Percentiles rank a stretch among this genome's conserved stretches.
These are phyloP conservation scores for Backusella macrospora DNA, from an alignment of 192 early-diverging fungal species.

Conservation along the genomic window DNA sequence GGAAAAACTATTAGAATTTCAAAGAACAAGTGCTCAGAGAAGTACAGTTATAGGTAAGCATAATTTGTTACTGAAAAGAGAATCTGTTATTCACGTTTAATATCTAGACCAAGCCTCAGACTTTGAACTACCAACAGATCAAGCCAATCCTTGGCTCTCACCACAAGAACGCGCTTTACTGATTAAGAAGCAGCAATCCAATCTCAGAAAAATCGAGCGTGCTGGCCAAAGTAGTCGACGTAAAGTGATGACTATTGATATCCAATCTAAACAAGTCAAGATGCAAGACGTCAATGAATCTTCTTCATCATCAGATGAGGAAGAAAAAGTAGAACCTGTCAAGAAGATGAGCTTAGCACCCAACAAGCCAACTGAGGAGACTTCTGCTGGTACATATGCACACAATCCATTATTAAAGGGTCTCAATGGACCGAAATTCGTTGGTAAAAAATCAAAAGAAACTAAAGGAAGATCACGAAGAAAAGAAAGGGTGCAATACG, in stretches of 20 bases:
- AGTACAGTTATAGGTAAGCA: constrained; percentile 43
- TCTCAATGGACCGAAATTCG: constrained; percentile 24
- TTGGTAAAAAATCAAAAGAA: constrained; percentile 21
- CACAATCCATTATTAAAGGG: constrained; percentile 40
- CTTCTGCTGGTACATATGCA: constrained; percentile 41
- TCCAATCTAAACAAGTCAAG: constrained; percentile 44
- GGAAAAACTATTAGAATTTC: constrained; percentile 52
- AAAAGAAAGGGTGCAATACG: constrained; percentile 14
- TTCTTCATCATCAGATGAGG: constrained; percentile 35
- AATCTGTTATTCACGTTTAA: not conserved
- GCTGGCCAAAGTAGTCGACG: constrained; percentile 42
- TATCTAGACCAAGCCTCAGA: constrained; percentile 53
- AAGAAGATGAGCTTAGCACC: not conserved
- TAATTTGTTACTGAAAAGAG: not conserved
- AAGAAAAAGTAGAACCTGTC: constrained; percentile 25
- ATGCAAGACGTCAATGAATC: constrained; percentile 38
- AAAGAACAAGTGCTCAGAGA: constrained; percentile 50
- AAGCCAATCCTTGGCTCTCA: constrained; percentile 51
- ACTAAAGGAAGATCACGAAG: constrained; percentile 14
- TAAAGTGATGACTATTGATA: constrained; percentile 57
- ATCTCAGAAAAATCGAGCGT: constrained; percentile 43
- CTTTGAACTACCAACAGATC: constrained; percentile 56
- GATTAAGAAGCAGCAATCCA: constrained; percentile 48
- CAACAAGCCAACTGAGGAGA: not conserved
- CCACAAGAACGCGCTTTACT: constrained; percentile 48